Evolutionary conservation across 768 basidiomycete genomes (phyloP).

Genomic region (Leccinum rimulosum): DNA sequence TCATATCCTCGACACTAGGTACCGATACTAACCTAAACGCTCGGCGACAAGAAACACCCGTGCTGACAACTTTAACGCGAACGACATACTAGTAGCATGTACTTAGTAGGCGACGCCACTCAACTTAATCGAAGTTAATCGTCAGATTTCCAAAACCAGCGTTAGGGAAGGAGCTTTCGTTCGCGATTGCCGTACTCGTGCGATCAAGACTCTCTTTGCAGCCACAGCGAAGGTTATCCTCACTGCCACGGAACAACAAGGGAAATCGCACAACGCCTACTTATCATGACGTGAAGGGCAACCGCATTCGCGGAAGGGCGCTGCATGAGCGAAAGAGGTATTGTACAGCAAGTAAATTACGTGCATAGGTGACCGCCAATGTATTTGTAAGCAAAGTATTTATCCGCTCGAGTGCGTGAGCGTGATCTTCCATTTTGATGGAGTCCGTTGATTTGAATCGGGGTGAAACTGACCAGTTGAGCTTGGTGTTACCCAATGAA

Average conservation of each 20-base stretch:
- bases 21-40: neutral
- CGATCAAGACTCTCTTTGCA: neutral
- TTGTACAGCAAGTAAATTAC: slow-evolving; percentile 8
- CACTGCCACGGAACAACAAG: slow-evolving; percentile 10
- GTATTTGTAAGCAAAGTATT: neutral
- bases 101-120: neutral
- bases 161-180: neutral
- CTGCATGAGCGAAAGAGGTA: slow-evolving; percentile 1
- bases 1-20: neutral
- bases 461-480: slow-evolving; percentile 7
- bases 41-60: slow-evolving; percentile 9
- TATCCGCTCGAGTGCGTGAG: neutral
- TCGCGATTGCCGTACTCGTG: neutral
- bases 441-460: slow-evolving; percentile 2
- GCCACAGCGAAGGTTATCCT: slow-evolving; percentile 10
- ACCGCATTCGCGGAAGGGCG: neutral
- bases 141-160: neutral
- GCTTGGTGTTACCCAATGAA: neutral
- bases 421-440: slow-evolving; percentile 18
- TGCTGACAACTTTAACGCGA: neutral
- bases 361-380: slow-evolving; percentile 8
- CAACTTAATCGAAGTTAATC: neutral
- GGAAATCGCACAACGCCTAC: slow-evolving; percentile 21
- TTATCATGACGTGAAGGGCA: slow-evolving; percentile 24
- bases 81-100: neutral